A percentile compares a stretch with the other conserved stretches of the same genome.
Evolutionary conservation across 2,329 filamentous ascomycete species (phyloP).

Genomic region (Xylaria sp.): DNA sequence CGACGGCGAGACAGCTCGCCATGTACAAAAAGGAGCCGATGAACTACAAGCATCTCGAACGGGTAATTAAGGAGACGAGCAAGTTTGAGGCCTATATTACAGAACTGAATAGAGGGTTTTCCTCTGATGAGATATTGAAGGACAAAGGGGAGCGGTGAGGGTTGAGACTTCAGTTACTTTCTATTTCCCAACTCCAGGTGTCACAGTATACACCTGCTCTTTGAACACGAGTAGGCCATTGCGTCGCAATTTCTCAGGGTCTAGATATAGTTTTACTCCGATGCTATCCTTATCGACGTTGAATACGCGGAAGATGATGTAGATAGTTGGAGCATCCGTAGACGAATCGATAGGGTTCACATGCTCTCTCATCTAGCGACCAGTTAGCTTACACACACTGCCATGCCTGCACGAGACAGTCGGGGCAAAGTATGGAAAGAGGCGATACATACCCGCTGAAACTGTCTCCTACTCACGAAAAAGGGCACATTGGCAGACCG

Average conservation of each 20-base stretch:
- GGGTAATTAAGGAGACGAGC: constrained; percentile 18
- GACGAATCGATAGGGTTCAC: background rate
- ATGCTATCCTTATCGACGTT: background rate
- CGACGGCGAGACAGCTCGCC: constrained; percentile 20
- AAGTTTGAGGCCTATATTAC: constrained; percentile 24
- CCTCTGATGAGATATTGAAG: constrained; percentile 18
- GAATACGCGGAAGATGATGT: background rate
- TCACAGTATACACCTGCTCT: background rate
- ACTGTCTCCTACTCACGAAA: background rate
- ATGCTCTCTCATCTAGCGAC: background rate
- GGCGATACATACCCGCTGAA: background rate
- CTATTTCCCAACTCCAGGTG: background rate
- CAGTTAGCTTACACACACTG: background rate
- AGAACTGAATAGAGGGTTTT: constrained; percentile 20
- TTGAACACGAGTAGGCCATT: background rate
- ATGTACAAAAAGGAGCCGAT: constrained; percentile 21
- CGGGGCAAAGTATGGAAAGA: background rate
- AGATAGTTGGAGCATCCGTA: background rate
- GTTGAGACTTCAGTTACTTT: no score
- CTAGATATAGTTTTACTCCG: background rate
- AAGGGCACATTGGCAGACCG: background rate
- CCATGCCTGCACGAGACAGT: background rate
- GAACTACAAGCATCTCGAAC: constrained; percentile 15
- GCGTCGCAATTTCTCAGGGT: background rate
- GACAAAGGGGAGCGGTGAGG: constrained; percentile 16